Evolutionary conservation across 139 green algal genomes (phyloP).

Genomic region (Closterium sp.): DNA sequence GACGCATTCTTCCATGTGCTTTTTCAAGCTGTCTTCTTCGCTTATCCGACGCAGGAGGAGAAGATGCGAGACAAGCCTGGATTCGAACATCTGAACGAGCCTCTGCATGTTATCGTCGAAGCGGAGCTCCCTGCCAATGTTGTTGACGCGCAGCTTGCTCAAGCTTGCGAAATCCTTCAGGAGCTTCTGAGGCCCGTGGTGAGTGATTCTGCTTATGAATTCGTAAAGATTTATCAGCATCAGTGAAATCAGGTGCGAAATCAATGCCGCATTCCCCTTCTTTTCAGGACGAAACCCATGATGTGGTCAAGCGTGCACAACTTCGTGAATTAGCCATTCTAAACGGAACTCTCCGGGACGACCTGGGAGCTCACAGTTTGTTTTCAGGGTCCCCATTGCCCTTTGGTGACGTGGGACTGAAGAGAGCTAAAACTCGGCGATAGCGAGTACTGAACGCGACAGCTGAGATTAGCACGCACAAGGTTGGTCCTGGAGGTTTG

Average conservation of each 20-base stretch:
- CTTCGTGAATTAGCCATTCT: constrained; percentile 46
- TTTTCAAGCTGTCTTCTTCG: neutral
- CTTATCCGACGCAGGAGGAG: constrained; percentile 31
- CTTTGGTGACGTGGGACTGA: constrained; percentile 13
- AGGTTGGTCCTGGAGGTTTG: neutral
- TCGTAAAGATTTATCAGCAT: neutral
- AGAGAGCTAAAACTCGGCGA: constrained; percentile 11
- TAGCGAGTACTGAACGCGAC: neutral
- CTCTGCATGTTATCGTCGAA: constrained; percentile 40
- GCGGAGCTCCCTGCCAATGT: constrained; percentile 28
- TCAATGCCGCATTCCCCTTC: neutral
- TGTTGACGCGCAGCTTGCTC: constrained; percentile 34
- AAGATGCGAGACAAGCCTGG: constrained; percentile 47
- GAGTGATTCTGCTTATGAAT: neutral
- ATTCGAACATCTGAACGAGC: constrained; percentile 46
- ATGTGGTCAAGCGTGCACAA: constrained; percentile 41
- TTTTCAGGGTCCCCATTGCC: constrained; percentile 19
- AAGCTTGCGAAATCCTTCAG: constrained; percentile 41
- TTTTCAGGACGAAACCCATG: constrained; percentile 41
- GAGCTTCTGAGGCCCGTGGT: constrained; percentile 42
- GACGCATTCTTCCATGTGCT: neutral
- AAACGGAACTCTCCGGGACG: constrained; percentile 39
- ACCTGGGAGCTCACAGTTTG: constrained; percentile 20
- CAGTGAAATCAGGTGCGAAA: neutral
- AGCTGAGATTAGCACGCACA: neutral